Evolutionary conservation across 1,284 basidiomycete genomes (phyloP).

Genomic region (Trametes hirsuta): DNA sequence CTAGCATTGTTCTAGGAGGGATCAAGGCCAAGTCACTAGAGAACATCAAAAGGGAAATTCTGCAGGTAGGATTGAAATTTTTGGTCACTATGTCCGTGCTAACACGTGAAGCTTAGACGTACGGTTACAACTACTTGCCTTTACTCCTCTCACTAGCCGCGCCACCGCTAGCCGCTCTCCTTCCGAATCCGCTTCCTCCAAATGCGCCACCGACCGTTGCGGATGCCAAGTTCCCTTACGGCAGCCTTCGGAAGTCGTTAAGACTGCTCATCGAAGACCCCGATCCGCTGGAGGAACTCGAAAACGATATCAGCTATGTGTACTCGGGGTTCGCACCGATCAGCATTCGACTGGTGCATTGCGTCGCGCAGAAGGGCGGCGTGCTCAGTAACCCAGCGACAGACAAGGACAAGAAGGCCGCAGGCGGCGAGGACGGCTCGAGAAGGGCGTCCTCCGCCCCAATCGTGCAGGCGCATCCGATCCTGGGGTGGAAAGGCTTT

Average conservation of each 20-base stretch:
- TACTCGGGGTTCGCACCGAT: slow-evolving; percentile 98
- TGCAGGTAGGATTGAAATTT: slow-evolving; percentile 63
- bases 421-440: slow-evolving; percentile 42
- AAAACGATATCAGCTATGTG: slow-evolving; percentile 93
- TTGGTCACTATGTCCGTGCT: not conserved
- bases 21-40: slow-evolving; percentile 90
- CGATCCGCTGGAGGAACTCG: slow-evolving; percentile 75
- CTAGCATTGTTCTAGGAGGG: slow-evolving; percentile 82
- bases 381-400: slow-evolving; percentile 75
- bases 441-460: slow-evolving; percentile 35
- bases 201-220: slow-evolving; percentile 47
- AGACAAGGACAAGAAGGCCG: slow-evolving; percentile 54
- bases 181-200: slow-evolving; percentile 64
- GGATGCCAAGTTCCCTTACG: slow-evolving; percentile 68
- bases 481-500: slow-evolving; percentile 96
- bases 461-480: slow-evolving; percentile 81
- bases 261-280: slow-evolving; percentile 91
- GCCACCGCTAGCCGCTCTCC: slow-evolving; percentile 68
- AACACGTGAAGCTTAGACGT: slow-evolving; percentile 57
- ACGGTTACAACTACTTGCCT: slow-evolving; percentile 90
- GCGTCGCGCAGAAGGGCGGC: slow-evolving; percentile 87
- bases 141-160: slow-evolving; percentile 82
- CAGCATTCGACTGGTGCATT: slow-evolving; percentile 90
- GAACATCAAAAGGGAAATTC: slow-evolving; percentile 86
- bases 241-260: slow-evolving; percentile 79